Conservation (phyloP, 2,329 filamentous ascomycete species). For the Leptodontidium sp. region DNA sequence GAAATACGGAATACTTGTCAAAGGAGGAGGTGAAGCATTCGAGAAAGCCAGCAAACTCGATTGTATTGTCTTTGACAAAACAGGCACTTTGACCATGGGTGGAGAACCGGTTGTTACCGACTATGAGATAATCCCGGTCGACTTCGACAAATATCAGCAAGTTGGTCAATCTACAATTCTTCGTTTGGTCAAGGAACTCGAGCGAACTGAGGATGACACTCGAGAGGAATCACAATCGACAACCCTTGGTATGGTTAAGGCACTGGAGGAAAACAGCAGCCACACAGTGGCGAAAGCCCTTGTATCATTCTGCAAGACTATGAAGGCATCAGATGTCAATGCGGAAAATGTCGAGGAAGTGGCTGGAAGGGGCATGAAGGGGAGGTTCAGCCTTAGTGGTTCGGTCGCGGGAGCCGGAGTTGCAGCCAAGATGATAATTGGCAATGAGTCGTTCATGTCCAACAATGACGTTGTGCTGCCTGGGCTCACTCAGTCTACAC, state of each 20-base stretch:
- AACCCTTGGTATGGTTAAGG: conserved; percentile 63
- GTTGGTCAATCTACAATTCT: conserved; percentile 50
- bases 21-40: conserved; percentile 67
- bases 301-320: conserved; percentile 64
- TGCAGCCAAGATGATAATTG: conserved; percentile 64
- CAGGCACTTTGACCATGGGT: conserved; percentile 64
- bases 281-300: conserved; percentile 80
- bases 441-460: conserved; percentile 75
- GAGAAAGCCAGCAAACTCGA: conserved; percentile 64
- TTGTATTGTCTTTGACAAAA: conserved; percentile 67
- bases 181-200: conserved; percentile 65
- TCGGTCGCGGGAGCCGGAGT: conserved; percentile 35
- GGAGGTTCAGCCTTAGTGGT: conserved; percentile 52
- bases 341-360: conserved; percentile 67
- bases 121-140: conserved; percentile 36
- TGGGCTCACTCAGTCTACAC: conserved; percentile 45
- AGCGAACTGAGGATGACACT: conserved; percentile 54
- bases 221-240: conserved; percentile 29
- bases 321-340: conserved; percentile 45
- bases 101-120: conserved; percentile 73
- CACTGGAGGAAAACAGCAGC: conserved; percentile 74
- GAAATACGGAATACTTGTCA: conserved; percentile 63
- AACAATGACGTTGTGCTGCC: conserved; percentile 56
- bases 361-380: conserved; percentile 75
- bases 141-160: conserved; percentile 24